phyloP scores from a whole-genome alignment of 1,284 basidiomycete genomes.

The Mycosarcoma maydis region DNA sequence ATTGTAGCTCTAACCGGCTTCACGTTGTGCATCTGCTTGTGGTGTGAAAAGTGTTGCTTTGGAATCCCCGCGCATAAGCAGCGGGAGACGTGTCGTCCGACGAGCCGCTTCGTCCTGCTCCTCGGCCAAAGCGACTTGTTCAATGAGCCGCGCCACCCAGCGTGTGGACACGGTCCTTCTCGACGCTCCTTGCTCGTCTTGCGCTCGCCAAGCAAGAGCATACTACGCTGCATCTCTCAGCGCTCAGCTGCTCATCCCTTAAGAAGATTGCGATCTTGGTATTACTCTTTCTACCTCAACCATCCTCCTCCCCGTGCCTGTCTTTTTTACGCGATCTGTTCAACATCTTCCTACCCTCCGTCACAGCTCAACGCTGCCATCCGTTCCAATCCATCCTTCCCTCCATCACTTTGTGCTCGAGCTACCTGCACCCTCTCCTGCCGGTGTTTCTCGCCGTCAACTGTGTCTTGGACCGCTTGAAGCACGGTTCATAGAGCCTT shows the following conservation, averaged over 20 bases:
- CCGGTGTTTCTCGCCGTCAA: too few relatives aligned
- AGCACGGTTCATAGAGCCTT: too few relatives aligned
- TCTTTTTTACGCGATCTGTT: constrained; percentile 17
- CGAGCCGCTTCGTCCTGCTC: not conserved
- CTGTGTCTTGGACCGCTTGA: too few relatives aligned
- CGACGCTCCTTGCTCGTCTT: not conserved
- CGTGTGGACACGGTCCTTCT: not conserved
- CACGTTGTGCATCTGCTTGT: constrained; percentile 8
- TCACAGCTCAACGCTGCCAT: constrained; percentile 45
- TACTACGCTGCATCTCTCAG: not conserved
- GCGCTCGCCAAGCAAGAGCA: too few relatives aligned
- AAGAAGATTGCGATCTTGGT: constrained; percentile 15
- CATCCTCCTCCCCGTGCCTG: constrained; percentile 10
- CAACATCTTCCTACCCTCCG: constrained; percentile 11
- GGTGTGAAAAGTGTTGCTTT: constrained; percentile 12
- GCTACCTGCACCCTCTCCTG: too few relatives aligned
- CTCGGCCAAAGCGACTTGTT: not conserved
- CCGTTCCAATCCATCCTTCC: too few relatives aligned
- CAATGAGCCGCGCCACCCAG: not conserved
- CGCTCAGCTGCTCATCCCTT: constrained; percentile 4
- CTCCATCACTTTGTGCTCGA: not conserved
- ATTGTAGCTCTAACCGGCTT: not conserved
- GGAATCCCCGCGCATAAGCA: not conserved
- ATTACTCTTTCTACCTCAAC: not conserved
- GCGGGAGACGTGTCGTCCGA: constrained; percentile 9